Evolutionary conservation across 23 red algal species (phyloP), one percentile per base, ranked within the genome.

Genomic region (Gracilaria domingensis): DNA sequence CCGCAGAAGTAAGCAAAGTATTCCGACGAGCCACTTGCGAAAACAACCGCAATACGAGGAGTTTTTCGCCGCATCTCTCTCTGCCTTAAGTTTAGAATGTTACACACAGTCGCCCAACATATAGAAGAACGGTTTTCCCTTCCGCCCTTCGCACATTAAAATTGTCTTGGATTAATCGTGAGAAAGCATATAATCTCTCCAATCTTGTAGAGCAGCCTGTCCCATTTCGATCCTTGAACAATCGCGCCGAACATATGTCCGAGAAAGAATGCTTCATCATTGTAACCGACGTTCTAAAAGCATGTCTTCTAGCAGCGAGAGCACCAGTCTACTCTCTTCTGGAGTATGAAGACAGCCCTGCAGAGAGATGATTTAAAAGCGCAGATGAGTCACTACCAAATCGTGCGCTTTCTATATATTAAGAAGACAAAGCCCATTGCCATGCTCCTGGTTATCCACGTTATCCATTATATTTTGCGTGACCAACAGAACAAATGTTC

Each of bases 1-100:
- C n/a, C n/a, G n/a, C n/a, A n/a, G 21, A 80, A 80, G 1, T 4
- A 59, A 0, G 57, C 76, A 24, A 80, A 80, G 76, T 54, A 57
- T 21, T 80, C 7, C 2, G n/a, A 7, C 0, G 29, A 35, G n/a
- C 58, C 49, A 33, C 5, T 12, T 21, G 49, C 76, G 6, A 49
- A 49, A 0, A 73, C 16, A 2, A 73, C 20, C 23, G 35, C 35
- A 73, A 24, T 6, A 39, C 12, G 35, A 73, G 7, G 36, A 8
- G 21, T 73, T 73, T 8, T n/a, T 44, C 1, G 67, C 67, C 16
- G 20, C 18, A 3, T 5, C 67, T 40, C 24, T 73, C 67, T 23
- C 14, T 23, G 1, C 0, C 5, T 24, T 4, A 14, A 73, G 24
- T 73, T 39, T 3, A 73, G 35, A 44, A 40, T 44, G 9, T 14